A percentile compares a stretch with the other conserved stretches of the same genome.
These are phyloP conservation scores for Baorangia bicolor DNA, from an alignment of 768 basidiomycete species.

Conservation along the genomic window DNA sequence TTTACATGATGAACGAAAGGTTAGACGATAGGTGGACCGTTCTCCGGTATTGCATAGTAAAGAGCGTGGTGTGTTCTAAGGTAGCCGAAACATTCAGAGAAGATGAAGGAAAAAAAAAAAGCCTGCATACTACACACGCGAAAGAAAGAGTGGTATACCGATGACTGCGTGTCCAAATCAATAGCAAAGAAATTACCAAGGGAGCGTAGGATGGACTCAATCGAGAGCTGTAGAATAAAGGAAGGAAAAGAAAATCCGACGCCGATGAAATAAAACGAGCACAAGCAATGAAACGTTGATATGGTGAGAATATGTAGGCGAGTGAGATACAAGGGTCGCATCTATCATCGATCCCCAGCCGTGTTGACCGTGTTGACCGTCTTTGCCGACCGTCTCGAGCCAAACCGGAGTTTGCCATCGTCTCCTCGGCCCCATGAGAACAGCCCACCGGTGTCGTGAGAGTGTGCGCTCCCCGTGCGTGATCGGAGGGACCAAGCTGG, in stretches of 20 bases:
- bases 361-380: constrained; percentile 32
- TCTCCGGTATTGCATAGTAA: constrained; percentile 13
- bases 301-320: not conserved
- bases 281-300: not conserved
- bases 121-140: constrained; percentile 32
- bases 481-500: constrained; percentile 88
- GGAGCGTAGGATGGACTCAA: constrained; percentile 31
- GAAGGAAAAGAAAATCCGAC: not conserved
- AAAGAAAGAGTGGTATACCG: constrained; percentile 14
- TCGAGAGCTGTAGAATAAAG: constrained; percentile 18
- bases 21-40: constrained; percentile 22
- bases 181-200: constrained; percentile 33
- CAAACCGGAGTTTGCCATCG: constrained; percentile 71
- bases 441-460: constrained; percentile 64
- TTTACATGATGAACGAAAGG: constrained; percentile 24
- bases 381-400: constrained; percentile 59
- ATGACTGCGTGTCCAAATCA: constrained; percentile 16
- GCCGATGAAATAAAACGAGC: constrained; percentile 6
- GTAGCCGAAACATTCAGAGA: constrained; percentile 1
- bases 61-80: constrained; percentile 17
- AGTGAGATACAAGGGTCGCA: not conserved
- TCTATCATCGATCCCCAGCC: constrained; percentile 25
- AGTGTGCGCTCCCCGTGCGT: constrained; percentile 68
- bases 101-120: constrained; percentile 13
- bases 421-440: constrained; percentile 69